Conservation (phyloP, 192 early-diverging fungal genomes). For the Spizellomyces punctatus region DNA sequence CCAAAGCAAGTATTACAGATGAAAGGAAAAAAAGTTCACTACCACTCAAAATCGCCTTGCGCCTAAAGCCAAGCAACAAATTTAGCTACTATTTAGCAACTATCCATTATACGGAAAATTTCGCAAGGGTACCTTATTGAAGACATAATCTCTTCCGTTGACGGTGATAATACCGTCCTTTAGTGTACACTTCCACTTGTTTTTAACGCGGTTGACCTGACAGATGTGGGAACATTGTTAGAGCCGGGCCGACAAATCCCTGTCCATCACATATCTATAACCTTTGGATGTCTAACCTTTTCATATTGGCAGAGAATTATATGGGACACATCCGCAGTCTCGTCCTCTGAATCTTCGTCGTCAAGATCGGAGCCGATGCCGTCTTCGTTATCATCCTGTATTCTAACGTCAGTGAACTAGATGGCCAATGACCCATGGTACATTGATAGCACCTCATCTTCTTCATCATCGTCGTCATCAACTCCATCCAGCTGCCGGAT, state of each 20-base stretch:
- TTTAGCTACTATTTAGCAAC: background rate
- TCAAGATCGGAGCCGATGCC: constrained; percentile 60
- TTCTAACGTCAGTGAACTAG: background rate
- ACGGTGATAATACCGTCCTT: constrained; percentile 96
- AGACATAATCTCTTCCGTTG: constrained; percentile 94
- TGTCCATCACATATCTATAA: too few relatives aligned
- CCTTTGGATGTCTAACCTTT: constrained; percentile 50
- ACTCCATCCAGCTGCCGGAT: constrained; percentile 44
- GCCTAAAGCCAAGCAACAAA: constrained; percentile 34
- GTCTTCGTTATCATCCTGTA: constrained; percentile 36
- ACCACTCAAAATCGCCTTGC: constrained; percentile 98
- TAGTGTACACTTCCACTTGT: constrained; percentile 98
- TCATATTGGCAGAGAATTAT: constrained; percentile 57
- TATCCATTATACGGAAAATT: too few relatives aligned
- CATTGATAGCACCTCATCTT: constrained; percentile 39
- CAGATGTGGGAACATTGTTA: background rate
- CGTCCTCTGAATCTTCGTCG: constrained; percentile 50
- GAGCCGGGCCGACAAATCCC: background rate
- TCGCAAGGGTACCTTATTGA: constrained; percentile 67
- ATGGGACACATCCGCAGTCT: constrained; percentile 28
- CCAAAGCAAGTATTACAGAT: too few relatives aligned
- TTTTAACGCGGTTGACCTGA: constrained; percentile 86
- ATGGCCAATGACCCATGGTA: background rate
- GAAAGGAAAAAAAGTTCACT: constrained; percentile 18
- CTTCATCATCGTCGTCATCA: constrained; percentile 52